Conservation (phyloP, 495 filamentous ascomycete species). For the Hyaloscypha finlandica region DNA sequence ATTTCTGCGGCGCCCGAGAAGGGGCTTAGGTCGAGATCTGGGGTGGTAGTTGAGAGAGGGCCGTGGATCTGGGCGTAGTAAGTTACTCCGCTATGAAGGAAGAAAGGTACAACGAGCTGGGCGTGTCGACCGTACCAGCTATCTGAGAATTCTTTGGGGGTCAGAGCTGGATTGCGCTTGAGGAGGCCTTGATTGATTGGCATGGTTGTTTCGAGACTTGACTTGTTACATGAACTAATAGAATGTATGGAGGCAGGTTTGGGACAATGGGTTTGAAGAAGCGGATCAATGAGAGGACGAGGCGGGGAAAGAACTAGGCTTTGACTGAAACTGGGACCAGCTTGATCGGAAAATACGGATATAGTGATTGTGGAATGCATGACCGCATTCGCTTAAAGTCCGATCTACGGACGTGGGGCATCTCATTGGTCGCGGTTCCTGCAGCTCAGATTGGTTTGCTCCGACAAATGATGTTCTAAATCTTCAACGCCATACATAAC, state of each 20-base stretch:
- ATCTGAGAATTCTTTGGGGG: slow-evolving; percentile 24
- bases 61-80: slow-evolving; percentile 23
- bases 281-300: neutral
- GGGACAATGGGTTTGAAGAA: neutral
- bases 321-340: neutral
- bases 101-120: slow-evolving; percentile 18
- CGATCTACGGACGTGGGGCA: no score
- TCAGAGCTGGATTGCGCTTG: slow-evolving; percentile 21
- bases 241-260: neutral
- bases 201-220: slow-evolving; percentile 9
- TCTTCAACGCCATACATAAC: no score
- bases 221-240: neutral
- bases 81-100: slow-evolving; percentile 16
- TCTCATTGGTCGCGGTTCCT: no score
- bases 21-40: neutral
- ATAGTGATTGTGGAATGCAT: neutral
- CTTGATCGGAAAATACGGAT: neutral
- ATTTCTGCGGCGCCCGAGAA: slow-evolving; percentile 18
- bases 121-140: slow-evolving; percentile 21
- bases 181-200: slow-evolving; percentile 25
- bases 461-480: no score
- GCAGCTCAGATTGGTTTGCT: no score
- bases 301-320: neutral
- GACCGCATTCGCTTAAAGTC: neutral
- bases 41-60: slow-evolving; percentile 9